Evolutionary conservation across 148 eudicot species (phyloP), one percentile per base, ranked within the genome.

Genomic region (Rheum nobile): DNA sequence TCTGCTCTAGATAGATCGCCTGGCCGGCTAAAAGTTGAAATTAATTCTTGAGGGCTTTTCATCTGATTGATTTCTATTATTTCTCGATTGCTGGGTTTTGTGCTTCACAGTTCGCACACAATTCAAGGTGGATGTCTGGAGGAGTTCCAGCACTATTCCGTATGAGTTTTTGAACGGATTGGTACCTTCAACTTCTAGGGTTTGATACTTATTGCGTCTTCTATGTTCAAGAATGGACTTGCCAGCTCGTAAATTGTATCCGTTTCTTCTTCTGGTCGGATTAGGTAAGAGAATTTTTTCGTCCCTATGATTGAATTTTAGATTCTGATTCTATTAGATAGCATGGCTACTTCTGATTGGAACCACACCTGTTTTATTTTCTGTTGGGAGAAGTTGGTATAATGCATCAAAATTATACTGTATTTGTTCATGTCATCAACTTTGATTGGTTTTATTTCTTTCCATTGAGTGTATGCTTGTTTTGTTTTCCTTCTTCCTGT

Each of bases 181-280:
- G 4, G 31, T 39, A 26, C 28, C 21, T 26, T 13, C 29, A 71
- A 22, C 34, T 26, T 71, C 73, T 26, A 71, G 48, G 48, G 48
- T 71, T 43, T 41, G 29, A 38, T 70, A n/a, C 31, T 38, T 70
- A 42, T 48, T 70, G 32, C 47, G 28, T 21, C 38, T 17, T 17
- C 48, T 39, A 26, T 8, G 13, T 42, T 39, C 73, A 41, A 32
- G 48, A 71, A 71, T 71, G 73, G 73, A 21, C 73, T 43, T 71
- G 50, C 21, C 4, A 10, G 32, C 48, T 71, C 26, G 48, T 22
- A 21, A 71, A 39, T 39, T 39, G 29, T 71, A 6, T 71, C 17
- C 21, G 48, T 71, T 71, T 39, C 29, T 69, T 69, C 72, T 71
- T 12, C 73, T 71, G 73, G 41, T 71, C 73, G 73, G 73, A 71